These are phyloP conservation scores for Escallonia herrerae DNA, from an alignment of 129 eudicot species.

Conservation along the genomic window DNA sequence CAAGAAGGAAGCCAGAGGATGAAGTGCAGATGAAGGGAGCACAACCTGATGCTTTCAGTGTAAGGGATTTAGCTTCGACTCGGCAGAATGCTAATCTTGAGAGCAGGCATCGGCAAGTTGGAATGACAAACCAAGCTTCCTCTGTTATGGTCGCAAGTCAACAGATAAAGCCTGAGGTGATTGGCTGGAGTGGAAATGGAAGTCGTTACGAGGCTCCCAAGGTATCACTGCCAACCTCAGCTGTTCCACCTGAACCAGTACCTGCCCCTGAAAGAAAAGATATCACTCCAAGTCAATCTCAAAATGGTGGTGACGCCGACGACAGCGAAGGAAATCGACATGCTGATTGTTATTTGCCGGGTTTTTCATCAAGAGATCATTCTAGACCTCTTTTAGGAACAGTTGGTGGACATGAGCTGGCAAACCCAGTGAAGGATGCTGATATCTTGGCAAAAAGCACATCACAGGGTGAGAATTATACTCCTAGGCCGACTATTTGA, in stretches of 20 bases:
- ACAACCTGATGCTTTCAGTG: slow-evolving; percentile 30
- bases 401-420: slow-evolving; percentile 38
- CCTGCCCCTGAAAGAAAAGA: slow-evolving; percentile 26
- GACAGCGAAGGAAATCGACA: neutral
- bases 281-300: slow-evolving; percentile 20
- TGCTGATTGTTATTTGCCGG: too few species aligned
- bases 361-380: neutral
- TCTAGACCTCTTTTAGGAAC: slow-evolving; percentile 36
- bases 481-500: slow-evolving; percentile 1
- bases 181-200: slow-evolving; percentile 27
- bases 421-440: slow-evolving; percentile 28
- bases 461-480: slow-evolving; percentile 43
- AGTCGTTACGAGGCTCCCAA: slow-evolving; percentile 19
- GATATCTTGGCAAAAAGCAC: slow-evolving; percentile 29
- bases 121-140: slow-evolving; percentile 14
- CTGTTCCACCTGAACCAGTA: slow-evolving; percentile 18
- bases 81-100: slow-evolving; percentile 23
- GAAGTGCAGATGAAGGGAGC: slow-evolving; percentile 30
- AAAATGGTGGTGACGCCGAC: slow-evolving; percentile 22
- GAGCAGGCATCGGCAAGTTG: slow-evolving; percentile 16
- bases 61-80: slow-evolving; percentile 16
- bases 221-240: slow-evolving; percentile 22
- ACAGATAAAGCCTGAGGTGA: slow-evolving; percentile 30
- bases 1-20: slow-evolving; percentile 38
- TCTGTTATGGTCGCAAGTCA: slow-evolving; percentile 7